phyloP scores from a whole-genome alignment of 768 basidiomycete genomes.

The Neoboletus magnificus region DNA sequence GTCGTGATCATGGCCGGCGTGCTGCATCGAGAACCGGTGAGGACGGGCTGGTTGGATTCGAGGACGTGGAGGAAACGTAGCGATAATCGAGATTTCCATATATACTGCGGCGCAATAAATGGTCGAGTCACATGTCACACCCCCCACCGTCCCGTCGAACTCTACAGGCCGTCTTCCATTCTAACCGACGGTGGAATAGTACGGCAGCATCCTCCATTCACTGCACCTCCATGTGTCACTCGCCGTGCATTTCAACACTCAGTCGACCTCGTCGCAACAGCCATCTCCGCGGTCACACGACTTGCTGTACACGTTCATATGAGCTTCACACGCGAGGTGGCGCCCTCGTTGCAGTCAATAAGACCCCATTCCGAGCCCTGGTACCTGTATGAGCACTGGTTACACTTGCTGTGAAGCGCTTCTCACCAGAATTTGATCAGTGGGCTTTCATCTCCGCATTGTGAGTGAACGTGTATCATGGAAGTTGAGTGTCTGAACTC shows the following conservation, averaged over 20 bases:
- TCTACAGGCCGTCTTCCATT: too few relatives aligned
- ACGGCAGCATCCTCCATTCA: background rate
- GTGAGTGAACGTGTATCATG: background rate
- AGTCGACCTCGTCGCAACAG: background rate
- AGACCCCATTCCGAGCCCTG: too few relatives aligned
- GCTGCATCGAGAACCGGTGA: slow-evolving; percentile 19
- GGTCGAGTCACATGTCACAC: slow-evolving; percentile 20
- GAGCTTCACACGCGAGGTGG: background rate
- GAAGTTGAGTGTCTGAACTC: background rate
- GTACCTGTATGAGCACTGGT: background rate
- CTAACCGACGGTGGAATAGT: background rate
- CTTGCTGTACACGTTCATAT: slow-evolving; percentile 2
- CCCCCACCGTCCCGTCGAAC: background rate
- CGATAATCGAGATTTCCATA: slow-evolving; percentile 37
- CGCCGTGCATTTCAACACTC: background rate
- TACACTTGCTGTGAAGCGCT: background rate
- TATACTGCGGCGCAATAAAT: slow-evolving; percentile 22
- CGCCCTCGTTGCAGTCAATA: background rate
- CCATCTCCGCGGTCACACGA: slow-evolving; percentile 7
- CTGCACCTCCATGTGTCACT: background rate
- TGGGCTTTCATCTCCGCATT: slow-evolving; percentile 16
- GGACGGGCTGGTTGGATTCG: slow-evolving; percentile 1
- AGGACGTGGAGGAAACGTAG: slow-evolving; percentile 16
- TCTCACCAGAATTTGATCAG: slow-evolving; percentile 1
- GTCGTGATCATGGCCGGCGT: slow-evolving; percentile 18